phyloP scores from a whole-genome alignment of 345 rosid species.

The Sapria himalayana region DNA sequence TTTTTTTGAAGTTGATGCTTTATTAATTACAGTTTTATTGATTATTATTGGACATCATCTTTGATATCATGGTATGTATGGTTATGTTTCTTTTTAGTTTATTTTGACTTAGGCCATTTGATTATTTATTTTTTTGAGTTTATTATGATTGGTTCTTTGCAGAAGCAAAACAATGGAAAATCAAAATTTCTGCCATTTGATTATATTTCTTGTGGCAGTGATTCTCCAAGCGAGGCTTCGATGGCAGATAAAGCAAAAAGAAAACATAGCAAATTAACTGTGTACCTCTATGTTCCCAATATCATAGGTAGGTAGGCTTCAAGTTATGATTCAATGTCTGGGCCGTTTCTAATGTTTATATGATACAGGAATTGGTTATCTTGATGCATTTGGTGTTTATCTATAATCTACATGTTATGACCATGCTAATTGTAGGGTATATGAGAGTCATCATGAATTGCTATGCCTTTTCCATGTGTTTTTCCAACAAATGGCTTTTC shows the following conservation, averaged over 20 bases:
- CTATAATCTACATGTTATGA: not conserved
- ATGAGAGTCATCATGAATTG: conserved; percentile 57
- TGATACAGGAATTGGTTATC: not conserved
- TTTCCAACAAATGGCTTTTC: conserved; percentile 61
- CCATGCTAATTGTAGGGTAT: conserved; percentile 31
- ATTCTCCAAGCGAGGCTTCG: conserved; percentile 3
- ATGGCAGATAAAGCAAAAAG: conserved; percentile 48
- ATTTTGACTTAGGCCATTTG: no score
- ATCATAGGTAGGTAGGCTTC: conserved; percentile 67
- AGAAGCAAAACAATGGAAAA: no score
- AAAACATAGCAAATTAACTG: conserved; percentile 33
- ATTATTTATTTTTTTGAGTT: no score
- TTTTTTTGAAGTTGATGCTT: no score
- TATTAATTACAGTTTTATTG: no score
- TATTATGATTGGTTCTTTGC: no score
- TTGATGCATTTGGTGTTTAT: conserved; percentile 1
- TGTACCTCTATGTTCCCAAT: conserved; percentile 74
- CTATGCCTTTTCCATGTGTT: conserved; percentile 59
- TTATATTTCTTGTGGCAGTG: conserved; percentile 5
- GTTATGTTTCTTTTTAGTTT: no score
- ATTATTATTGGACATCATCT: no score
- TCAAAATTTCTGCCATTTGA: no score
- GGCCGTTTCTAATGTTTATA: not conserved
- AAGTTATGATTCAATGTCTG: not conserved
- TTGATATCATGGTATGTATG: no score